Conservation (phyloP, 495 filamentous ascomycete species). For the Darksidea phi region DNA sequence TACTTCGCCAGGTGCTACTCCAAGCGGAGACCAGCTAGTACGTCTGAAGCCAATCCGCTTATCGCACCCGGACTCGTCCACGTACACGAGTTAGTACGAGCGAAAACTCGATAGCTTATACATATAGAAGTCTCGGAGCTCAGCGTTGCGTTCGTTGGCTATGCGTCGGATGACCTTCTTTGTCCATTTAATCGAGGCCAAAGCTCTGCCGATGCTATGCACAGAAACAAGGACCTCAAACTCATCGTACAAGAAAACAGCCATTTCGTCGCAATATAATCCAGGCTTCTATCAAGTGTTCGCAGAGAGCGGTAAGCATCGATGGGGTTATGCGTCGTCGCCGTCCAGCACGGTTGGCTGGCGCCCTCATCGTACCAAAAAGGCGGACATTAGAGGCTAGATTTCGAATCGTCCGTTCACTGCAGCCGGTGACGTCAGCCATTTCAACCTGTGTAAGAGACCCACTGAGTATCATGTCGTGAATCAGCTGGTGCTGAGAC, state of each 20-base stretch:
- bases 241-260: slow-evolving; percentile 42
- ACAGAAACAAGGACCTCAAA: slow-evolving; percentile 36
- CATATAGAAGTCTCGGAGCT: slow-evolving; percentile 44
- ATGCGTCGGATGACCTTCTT: slow-evolving; percentile 41
- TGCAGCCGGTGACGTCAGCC: too few species aligned
- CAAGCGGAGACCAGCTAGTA: slow-evolving; percentile 5
- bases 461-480: too few species aligned
- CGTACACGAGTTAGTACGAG: neutral
- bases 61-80: too few species aligned
- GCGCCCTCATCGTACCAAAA: too few species aligned
- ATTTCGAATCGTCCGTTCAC: too few species aligned
- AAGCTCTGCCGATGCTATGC: slow-evolving; percentile 34
- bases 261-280: slow-evolving; percentile 42
- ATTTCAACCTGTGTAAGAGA: too few species aligned
- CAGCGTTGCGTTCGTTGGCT: slow-evolving; percentile 40
- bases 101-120: slow-evolving; percentile 36
- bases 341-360: slow-evolving; percentile 5
- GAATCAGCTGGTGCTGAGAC: too few species aligned
- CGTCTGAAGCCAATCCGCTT: too few species aligned
- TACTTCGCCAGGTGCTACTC: neutral
- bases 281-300: slow-evolving; percentile 43
- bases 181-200: slow-evolving; percentile 25
- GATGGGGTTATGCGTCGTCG: slow-evolving; percentile 9
- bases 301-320: slow-evolving; percentile 32
- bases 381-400: too few species aligned